A percentile compares a stretch with the other conserved stretches of the same genome.
Evolutionary conservation across 306 rosid species (phyloP).

Genomic region (Ochetophila trinervis): DNA sequence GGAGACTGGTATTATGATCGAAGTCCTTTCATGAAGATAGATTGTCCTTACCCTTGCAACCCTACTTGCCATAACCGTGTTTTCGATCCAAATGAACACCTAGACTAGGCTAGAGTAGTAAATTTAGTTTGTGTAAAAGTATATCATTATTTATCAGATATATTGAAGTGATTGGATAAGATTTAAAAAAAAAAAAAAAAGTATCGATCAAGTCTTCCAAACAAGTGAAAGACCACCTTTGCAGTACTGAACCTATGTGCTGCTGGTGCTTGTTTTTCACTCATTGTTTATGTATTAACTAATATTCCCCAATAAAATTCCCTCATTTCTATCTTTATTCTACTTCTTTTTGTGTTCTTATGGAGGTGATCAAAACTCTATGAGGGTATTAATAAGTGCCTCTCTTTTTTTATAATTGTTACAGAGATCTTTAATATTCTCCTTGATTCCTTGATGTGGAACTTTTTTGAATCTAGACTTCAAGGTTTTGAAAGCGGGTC

Average conservation of each 20-base stretch:
- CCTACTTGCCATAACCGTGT: slow-evolving; percentile 81
- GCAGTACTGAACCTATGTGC: slow-evolving; percentile 5
- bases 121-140: not conserved
- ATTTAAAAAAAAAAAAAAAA: not conserved
- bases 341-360: not conserved
- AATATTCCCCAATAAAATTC: not conserved
- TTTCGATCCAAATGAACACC: slow-evolving; percentile 33
- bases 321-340: not conserved
- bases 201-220: not conserved
- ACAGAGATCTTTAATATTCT: no score
- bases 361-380: no score
- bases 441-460: no score
- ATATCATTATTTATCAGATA: slow-evolving; percentile 1
- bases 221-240: not conserved
- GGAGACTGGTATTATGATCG: slow-evolving; percentile 86
- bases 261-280: not conserved
- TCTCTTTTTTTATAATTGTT: no score
- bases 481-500: no score
- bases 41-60: slow-evolving; percentile 92
- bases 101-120: not conserved
- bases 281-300: slow-evolving; percentile 5
- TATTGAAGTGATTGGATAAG: not conserved
- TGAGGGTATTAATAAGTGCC: no score
- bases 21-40: slow-evolving; percentile 58
- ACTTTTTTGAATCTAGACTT: no score